Base-by-base conservation (phyloP, 352 stramenopile genomes). In the Blastocystis sp. region DNA sequence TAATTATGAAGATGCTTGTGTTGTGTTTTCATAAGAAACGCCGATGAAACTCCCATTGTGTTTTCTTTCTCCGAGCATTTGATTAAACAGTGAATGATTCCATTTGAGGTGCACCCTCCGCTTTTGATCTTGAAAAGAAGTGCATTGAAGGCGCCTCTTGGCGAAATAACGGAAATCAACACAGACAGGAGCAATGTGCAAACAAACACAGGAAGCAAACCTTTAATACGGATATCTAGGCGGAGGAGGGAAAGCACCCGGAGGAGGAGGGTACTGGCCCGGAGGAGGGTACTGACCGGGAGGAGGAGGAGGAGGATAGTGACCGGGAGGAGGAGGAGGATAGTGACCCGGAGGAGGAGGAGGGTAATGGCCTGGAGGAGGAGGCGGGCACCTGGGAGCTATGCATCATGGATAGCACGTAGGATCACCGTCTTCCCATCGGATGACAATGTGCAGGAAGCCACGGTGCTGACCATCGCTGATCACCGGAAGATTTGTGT, bases 181-280 rank as follows among this genome's bases (percentile, higher is more conserved):
- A 34, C 28, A 34, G 28, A 34, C 28, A 34, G 0, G 28, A 0
- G 28, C 28, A 34, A 34, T 34, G 28, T 34, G 28, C 28, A 34
- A 34, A 34, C 28, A 34, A 34, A 34, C 28, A 34, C 28, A 34
- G 28, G 28, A 34, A 34, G 28, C 28, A 34, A 34, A 34, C 28
- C 28, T 17, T 57, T 57, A 57, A 57, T 57, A 57, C 64, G 71
- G 74, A 69, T 82, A 82, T 21, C 74, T 28, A 6, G 74, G 74
- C n/a, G 64, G 74, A 40, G 43, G 74, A 45, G 74, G 74, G 42
- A 69, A 82, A 19, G 54, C 48, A 57, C 48, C 48, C 6, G 6
- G 48, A 14, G 48, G 48, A 57, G 48, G 48, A 57, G 6, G 14
- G 0, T 14, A 7, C 6, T 57, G 74, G 43, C 54, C 54, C 0